Evolutionary conservation across 2,329 filamentous ascomycete species (phyloP), one percentile per base, ranked within the genome.

Genomic region (Lasiodiplodia sp.): DNA sequence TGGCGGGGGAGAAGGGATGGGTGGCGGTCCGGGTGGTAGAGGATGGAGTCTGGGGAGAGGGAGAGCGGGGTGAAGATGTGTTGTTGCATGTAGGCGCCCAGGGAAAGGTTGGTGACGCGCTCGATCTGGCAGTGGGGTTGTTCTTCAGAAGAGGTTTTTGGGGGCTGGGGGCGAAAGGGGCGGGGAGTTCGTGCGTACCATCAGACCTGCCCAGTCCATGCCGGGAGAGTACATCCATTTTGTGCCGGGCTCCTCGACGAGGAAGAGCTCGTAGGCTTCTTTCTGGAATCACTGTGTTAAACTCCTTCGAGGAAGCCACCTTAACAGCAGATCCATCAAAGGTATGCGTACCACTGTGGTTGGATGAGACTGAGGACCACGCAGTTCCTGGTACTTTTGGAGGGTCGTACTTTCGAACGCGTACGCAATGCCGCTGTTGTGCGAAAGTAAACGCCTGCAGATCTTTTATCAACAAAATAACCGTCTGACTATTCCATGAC

Each of bases 231-330:
- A 76, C 0, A 69, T 66, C 63, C 69, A 76, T 0, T 67, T 71
- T 10, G 68, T 70, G 6, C 75, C 74, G 3, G 75, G 75, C 49
- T 77, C 75, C 52, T 72, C 75, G 28, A 76, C 23, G 10, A 77
- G 71, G 6, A 68, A 55, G 16, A 72, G 72, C 18, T 70, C 68
- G 3, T 58, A 73, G 68, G 53, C 67, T 68, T 25, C 71, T 72
- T 21, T 62, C 69, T 52, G 70, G 3, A 47, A 12, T 23, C 2
- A 2, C 8, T 2, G 23, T 3, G n/a, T 25, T 37, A n/a, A 25
- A 18, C 3, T 2, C 3, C 1, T 14, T 34, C 8, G 31, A 25
- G 1, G 2, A 34, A 6, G 28, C 6, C 31, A 2, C 31, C 7
- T 2, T 1, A 34, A 34, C 21, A 11, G 7, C 7, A 21, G 44